Conservation (phyloP, 345 rosid species). For the Luvunga scandens region DNA sequence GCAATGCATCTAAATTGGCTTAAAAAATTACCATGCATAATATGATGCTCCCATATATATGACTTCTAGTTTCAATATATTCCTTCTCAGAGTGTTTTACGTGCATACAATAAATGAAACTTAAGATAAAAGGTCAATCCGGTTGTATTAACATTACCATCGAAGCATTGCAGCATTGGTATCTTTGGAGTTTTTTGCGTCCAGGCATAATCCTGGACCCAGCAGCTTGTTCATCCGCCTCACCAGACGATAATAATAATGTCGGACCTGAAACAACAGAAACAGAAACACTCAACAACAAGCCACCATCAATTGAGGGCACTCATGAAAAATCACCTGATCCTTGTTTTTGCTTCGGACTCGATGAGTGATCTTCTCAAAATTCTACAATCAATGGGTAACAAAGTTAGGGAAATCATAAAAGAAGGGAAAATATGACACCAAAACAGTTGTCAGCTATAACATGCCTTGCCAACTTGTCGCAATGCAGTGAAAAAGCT, state of each 20-base stretch:
- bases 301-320: constrained; percentile 3
- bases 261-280: constrained; percentile 73
- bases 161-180: constrained; percentile 99
- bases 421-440: background rate
- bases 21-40: background rate
- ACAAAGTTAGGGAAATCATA: constrained; percentile 14
- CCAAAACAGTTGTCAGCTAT: constrained; percentile 9
- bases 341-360: constrained; percentile 99
- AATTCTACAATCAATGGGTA: constrained; percentile 57
- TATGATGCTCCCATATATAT: background rate
- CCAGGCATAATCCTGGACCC: constrained; percentile 86
- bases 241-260: constrained; percentile 95
- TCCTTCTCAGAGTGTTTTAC: background rate
- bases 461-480: constrained; percentile 94
- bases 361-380: constrained; percentile 92
- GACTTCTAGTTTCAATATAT: constrained; percentile 1
- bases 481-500: constrained; percentile 95
- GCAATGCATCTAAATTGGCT: constrained; percentile 10
- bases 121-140: background rate
- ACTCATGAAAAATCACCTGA: constrained; percentile 56
- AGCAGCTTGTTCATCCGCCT: constrained; percentile 98
- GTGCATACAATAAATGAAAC: background rate
- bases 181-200: constrained; percentile 97
- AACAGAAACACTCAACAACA: constrained; percentile 8
- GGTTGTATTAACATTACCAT: constrained; percentile 53